Base-by-base conservation (phyloP, 2,329 filamentous ascomycete genomes). In the Epichloe hybrida region DNA sequence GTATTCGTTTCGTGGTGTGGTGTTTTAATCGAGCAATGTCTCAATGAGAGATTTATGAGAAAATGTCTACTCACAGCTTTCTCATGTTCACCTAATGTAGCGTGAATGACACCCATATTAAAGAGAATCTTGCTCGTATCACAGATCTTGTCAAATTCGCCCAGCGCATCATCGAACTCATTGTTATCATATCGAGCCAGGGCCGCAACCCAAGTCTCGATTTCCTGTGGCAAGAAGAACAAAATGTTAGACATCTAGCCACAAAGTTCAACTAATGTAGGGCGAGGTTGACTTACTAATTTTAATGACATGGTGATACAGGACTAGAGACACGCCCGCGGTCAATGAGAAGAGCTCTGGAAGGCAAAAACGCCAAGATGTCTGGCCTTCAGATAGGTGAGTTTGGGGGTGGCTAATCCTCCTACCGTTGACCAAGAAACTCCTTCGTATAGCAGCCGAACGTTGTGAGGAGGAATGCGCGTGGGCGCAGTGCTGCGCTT, bases 81-180 rank as follows among this genome's bases (percentile, higher is more conserved):
- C 66, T 91, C 86, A 69, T 98, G 93, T 66, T 97, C 89, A 59
- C 93, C 93, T 17, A 98, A 75, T 0, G 93, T 97, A 39, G 93
- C 93, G 72, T 96, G 87, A 61, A 98, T 97, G 39, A 98, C 91
- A 59, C 93, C 93, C 69, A 91, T 94, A 64, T 98, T 98, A 75
- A 98, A 98, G 54, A 95, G 75, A 55, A 98, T 98, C 74, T 95
- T 97, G 59, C 93, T 96, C 0, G 93, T 98, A 66, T 97, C 93
- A 54, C 86, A 78, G 62, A 98, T 95, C 59, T 76, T 80, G 55
- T 88, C 86, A 64, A 98, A 97, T 54, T 86, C 80, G 59, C 76
- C 79, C 55, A 97, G 72, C 31, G 93, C 83, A 58, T 91, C 86
- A 62, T 97, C 91, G 69, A 95, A 97, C 64, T 98, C 88, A 71